A percentile compares a stretch with the other conserved stretches of the same genome.
These are phyloP conservation scores for Zasmidium angulare DNA, from an alignment of 2,329 filamentous ascomycete species.

Conservation along the genomic window DNA sequence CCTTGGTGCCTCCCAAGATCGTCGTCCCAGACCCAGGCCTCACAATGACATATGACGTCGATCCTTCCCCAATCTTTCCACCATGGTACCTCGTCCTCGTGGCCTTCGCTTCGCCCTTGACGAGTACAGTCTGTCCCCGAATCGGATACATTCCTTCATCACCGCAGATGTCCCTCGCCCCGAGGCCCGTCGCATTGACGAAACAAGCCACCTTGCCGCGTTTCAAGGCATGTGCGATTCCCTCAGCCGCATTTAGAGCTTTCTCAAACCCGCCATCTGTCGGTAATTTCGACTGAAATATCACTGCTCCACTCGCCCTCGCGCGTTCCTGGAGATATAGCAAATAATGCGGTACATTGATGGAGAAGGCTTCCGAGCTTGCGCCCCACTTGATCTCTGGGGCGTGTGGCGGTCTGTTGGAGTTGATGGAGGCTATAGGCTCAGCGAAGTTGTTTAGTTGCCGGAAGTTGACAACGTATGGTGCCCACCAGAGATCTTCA, in stretches of 20 bases:
- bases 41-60: constrained; percentile 44
- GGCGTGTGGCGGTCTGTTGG: constrained; percentile 20
- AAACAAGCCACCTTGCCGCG: constrained; percentile 28
- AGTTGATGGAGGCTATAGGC: constrained; percentile 24
- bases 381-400: constrained; percentile 29
- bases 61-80: constrained; percentile 28
- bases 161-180: constrained; percentile 38
- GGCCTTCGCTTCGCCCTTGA: constrained; percentile 41
- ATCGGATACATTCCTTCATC: constrained; percentile 42
- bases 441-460: constrained; percentile 19
- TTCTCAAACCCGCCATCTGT: constrained; percentile 27
- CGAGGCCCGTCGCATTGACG: constrained; percentile 47
- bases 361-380: constrained; percentile 36
- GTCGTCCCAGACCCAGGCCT: constrained; percentile 42
- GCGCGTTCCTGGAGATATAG: constrained; percentile 35
- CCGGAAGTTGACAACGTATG: constrained; percentile 37
- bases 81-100: constrained; percentile 30
- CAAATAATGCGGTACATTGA: constrained; percentile 42
- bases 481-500: constrained; percentile 41
- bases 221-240: constrained; percentile 13
- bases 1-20: constrained; percentile 48
- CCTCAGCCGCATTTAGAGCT: constrained; percentile 32
- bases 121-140: constrained; percentile 48
- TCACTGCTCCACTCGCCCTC: constrained; percentile 25
- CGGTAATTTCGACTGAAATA: constrained; percentile 34